Conservation (phyloP, 164 flowering plant species). For the Kalanchoe fedtschenkoi region DNA sequence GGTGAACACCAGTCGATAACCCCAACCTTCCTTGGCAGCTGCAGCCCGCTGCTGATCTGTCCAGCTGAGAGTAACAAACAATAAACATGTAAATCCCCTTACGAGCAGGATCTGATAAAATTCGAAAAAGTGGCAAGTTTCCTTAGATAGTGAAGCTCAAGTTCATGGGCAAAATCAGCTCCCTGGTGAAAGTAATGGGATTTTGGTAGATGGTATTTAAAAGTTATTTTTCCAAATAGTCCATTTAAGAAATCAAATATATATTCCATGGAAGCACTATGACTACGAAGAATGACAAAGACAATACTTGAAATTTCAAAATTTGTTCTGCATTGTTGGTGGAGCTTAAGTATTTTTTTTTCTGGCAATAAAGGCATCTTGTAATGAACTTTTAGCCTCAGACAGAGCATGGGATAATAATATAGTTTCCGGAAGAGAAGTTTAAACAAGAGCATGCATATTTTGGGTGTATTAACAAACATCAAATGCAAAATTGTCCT, state of each 20-base stretch:
- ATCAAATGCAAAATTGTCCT: background rate
- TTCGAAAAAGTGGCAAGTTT: background rate
- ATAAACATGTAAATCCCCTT: background rate
- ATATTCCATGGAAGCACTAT: too few relatives aligned
- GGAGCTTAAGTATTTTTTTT: background rate
- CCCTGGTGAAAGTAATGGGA: background rate
- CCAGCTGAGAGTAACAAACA: slow-evolving; percentile 44
- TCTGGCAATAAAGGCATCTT: background rate
- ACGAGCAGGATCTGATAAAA: background rate
- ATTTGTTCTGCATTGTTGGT: background rate
- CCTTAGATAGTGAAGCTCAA: background rate
- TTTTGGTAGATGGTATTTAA: too few relatives aligned
- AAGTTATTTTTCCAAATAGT: too few relatives aligned
- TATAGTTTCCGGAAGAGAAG: background rate
- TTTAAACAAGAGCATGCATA: background rate
- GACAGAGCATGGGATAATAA: background rate
- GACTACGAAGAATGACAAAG: background rate
- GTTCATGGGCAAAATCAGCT: background rate
- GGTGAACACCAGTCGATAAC: slow-evolving; percentile 62
- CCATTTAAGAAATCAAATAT: too few relatives aligned
- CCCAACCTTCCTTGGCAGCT: slow-evolving; percentile 88
- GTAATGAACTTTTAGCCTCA: background rate
- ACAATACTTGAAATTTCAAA: background rate
- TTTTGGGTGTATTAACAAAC: background rate
- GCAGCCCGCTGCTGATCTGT: slow-evolving; percentile 91